phyloP scores from a whole-genome alignment of 176 grass and related monocot genomes.

The Stipa capillata region DNA sequence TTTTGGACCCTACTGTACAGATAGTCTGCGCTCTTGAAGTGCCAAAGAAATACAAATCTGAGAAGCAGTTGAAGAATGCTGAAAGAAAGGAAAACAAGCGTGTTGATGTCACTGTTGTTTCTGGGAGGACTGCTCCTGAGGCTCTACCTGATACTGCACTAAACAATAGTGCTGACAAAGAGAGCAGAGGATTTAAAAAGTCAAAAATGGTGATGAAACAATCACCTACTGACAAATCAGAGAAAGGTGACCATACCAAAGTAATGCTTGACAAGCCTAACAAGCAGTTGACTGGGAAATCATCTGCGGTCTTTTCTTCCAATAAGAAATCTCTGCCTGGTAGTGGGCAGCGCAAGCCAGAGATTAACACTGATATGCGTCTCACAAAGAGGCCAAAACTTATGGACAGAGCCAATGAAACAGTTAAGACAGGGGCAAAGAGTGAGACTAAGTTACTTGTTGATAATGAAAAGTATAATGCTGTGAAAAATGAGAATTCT shows the following conservation, averaged over 20 bases:
- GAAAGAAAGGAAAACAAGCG: slow-evolving; percentile 39
- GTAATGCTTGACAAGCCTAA: slow-evolving; percentile 18
- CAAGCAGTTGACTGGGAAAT: slow-evolving; percentile 33
- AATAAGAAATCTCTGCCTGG: slow-evolving; percentile 34
- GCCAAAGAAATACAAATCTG: slow-evolving; percentile 21
- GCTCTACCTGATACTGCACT: slow-evolving; percentile 16
- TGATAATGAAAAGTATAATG: slow-evolving; percentile 21
- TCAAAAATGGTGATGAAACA: slow-evolving; percentile 27
- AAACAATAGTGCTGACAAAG: slow-evolving; percentile 22
- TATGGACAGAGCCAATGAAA: slow-evolving; percentile 24
- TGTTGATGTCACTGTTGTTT: slow-evolving; percentile 2
- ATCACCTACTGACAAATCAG: slow-evolving; percentile 29
- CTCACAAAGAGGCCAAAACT: slow-evolving; percentile 39
- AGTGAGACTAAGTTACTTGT: slow-evolving; percentile 5
- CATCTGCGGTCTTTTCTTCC: slow-evolving; percentile 16
- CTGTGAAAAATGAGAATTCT: slow-evolving; percentile 35
- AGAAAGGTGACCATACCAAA: slow-evolving; percentile 31
- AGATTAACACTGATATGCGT: slow-evolving; percentile 27
- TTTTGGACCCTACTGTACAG: slow-evolving; percentile 28
- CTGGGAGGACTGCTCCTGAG: slow-evolving; percentile 7
- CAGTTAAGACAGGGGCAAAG: slow-evolving; percentile 23
- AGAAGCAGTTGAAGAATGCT: slow-evolving; percentile 32
- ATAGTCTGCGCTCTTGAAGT: slow-evolving; percentile 33
- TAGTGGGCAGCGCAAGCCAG: slow-evolving; percentile 31
- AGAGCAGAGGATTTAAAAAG: slow-evolving; percentile 38